Conservation (phyloP, 2,329 filamentous ascomycete genomes). For the Hypoxylon sp. region DNA sequence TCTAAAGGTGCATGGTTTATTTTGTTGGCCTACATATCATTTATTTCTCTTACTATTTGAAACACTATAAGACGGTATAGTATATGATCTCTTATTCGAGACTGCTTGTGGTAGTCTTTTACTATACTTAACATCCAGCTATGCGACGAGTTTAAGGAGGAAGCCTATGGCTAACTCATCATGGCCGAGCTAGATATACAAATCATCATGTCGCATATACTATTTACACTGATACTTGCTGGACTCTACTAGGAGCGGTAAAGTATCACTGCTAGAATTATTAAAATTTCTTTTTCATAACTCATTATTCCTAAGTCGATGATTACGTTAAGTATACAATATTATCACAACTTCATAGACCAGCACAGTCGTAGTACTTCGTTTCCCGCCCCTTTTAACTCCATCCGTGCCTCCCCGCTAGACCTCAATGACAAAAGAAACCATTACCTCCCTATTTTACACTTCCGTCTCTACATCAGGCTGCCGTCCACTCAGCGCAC, state of each 20-base stretch:
- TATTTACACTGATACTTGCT: background rate
- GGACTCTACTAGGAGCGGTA: too few relatives aligned
- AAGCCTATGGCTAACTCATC: background rate
- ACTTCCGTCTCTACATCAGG: constrained; percentile 89
- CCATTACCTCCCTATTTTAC: constrained; percentile 45
- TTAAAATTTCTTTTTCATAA: constrained; percentile 32
- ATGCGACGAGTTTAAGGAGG: background rate
- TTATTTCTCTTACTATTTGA: background rate
- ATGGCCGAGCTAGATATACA: background rate
- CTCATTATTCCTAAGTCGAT: constrained; percentile 37
- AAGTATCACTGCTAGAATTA: background rate
- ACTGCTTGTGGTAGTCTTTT: background rate
- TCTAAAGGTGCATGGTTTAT: constrained; percentile 39
- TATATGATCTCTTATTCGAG: background rate
- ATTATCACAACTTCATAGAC: constrained; percentile 22
- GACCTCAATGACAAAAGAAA: constrained; percentile 1
- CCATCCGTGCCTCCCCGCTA: background rate
- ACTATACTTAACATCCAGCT: background rate
- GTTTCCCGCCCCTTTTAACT: background rate
- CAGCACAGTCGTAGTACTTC: background rate
- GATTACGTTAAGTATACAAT: constrained; percentile 27
- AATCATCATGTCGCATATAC: background rate
- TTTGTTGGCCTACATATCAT: constrained; percentile 44
- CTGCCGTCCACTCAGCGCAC: constrained; percentile 83
- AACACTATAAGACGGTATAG: background rate